Conservation (phyloP, 257 asterid species). For the Coffea eugenioides region DNA sequence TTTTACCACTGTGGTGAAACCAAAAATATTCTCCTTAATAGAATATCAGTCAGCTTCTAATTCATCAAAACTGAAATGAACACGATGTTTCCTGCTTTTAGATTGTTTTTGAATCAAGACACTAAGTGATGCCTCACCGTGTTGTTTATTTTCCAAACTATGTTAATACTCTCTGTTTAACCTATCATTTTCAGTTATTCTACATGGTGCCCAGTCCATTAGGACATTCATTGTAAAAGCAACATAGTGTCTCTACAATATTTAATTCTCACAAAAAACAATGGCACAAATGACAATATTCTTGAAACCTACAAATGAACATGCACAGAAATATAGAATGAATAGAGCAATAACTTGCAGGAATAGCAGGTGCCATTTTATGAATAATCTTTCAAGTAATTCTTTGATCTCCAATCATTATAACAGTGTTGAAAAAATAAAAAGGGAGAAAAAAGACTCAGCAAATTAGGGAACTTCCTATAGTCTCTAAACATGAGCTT, state of each 20-base stretch:
- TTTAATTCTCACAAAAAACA: background rate
- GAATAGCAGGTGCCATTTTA: background rate
- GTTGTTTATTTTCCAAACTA: background rate
- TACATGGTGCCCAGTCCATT: background rate
- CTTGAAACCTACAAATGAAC: background rate
- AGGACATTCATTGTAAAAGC: background rate
- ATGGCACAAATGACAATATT: background rate
- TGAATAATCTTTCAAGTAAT: background rate
- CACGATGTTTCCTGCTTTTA: too few species aligned
- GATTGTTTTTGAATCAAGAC: background rate
- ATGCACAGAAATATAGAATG: background rate
- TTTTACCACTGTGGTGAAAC: background rate
- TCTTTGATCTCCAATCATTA: background rate
- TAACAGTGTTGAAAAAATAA: background rate
- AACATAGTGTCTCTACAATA: background rate
- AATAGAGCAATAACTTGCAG: background rate
- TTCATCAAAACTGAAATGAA: background rate
- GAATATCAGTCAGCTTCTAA: background rate
- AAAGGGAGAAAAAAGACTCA: background rate
- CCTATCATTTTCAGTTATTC: background rate
- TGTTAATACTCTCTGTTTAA: background rate
- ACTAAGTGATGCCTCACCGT: background rate
- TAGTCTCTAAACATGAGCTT: background rate
- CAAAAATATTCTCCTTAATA: background rate
- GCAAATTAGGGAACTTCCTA: background rate